Evolutionary conservation across 345 rosid species (phyloP).

Genomic region (Heritiera fomes): DNA sequence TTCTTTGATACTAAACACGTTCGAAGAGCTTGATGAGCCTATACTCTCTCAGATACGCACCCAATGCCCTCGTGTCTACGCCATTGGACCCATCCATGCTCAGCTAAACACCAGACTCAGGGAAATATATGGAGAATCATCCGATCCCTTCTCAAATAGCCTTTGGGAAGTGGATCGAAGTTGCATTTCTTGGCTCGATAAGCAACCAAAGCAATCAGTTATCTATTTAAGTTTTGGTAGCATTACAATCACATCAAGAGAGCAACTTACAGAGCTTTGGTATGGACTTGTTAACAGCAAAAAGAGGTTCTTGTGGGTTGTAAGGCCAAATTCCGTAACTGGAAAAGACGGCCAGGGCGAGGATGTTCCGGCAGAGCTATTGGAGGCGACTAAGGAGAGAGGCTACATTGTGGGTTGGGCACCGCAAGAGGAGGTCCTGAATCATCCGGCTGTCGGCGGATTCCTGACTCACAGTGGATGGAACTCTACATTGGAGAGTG

Average conservation of each 20-base stretch:
- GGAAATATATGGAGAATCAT: neutral
- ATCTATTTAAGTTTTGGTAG: conserved; percentile 60
- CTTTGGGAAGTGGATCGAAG: conserved; percentile 42
- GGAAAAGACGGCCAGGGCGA: conserved; percentile 16
- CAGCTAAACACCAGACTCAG: conserved; percentile 36
- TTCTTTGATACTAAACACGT: conserved; percentile 67
- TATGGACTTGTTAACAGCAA: conserved; percentile 42
- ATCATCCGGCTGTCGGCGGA: conserved; percentile 56
- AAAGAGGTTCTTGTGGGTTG: conserved; percentile 53
- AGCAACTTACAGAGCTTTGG: conserved; percentile 50
- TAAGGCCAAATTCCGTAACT: conserved; percentile 31
- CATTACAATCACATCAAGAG: conserved; percentile 23
- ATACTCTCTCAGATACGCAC: conserved; percentile 45
- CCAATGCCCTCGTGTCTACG: conserved; percentile 40
- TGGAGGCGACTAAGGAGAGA: conserved; percentile 31
- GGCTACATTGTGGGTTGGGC: conserved; percentile 51
- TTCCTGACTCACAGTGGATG: conserved; percentile 74
- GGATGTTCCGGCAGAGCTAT: conserved; percentile 30
- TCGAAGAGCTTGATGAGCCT: conserved; percentile 59
- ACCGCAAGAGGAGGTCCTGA: conserved; percentile 43
- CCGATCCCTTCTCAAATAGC: conserved; percentile 29
- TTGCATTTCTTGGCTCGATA: conserved; percentile 52
- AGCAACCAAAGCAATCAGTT: conserved; percentile 39
- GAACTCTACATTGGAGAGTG: conserved; percentile 81
- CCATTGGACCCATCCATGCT: conserved; percentile 58